Evolutionary conservation across 305 asterid genomes (phyloP), one percentile per base, ranked within the genome.

Genomic region (Striga hermonthica): DNA sequence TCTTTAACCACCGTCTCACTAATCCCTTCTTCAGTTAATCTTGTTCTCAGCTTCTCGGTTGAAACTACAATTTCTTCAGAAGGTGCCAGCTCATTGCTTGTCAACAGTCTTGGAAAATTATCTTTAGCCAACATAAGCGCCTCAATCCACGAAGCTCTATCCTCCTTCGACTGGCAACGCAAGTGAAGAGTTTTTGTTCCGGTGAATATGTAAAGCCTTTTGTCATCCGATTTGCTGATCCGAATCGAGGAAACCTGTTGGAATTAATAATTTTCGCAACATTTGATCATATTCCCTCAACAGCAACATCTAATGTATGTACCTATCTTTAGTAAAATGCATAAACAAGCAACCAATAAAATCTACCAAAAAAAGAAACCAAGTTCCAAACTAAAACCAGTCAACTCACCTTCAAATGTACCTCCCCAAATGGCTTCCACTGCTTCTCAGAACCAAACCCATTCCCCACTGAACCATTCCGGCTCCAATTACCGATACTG

Each of bases 141-240:
- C 43, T 61, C 57, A 74, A 86, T 55, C 81, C 87, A 66, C 61
- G 89, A 78, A 59, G 95, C 81, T 64, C 99, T 78, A 68, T 85
- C 99, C 68, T 90, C 97, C 73, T 86, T 90, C 44, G 93, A 85
- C 52, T 81, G 89, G 5, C 96, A 90, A 31, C 97, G 93, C 81
- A 94, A 77, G 75, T 94, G 99, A 60, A 94, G 95, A 41, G 96
- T 94, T 81, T 87, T 90, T 9, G 96, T 94, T 71, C 99, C 99
- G 10, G 95, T 88, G 88, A 82, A 94, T 80, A 94, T 84, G 66
- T 92, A 90, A 66, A 94, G 97, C 76, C 99, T 90, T 75, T 84
- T 94, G 79, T 90, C 99, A 70, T 94, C 97, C 34, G 97, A 90
- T 81, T 90, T 94, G 85, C 99, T 90, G 60, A 95, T 91, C 57